These are phyloP conservation scores for Leishmania tropica DNA, from an alignment of 208 protist species.

Conservation along the genomic window DNA sequence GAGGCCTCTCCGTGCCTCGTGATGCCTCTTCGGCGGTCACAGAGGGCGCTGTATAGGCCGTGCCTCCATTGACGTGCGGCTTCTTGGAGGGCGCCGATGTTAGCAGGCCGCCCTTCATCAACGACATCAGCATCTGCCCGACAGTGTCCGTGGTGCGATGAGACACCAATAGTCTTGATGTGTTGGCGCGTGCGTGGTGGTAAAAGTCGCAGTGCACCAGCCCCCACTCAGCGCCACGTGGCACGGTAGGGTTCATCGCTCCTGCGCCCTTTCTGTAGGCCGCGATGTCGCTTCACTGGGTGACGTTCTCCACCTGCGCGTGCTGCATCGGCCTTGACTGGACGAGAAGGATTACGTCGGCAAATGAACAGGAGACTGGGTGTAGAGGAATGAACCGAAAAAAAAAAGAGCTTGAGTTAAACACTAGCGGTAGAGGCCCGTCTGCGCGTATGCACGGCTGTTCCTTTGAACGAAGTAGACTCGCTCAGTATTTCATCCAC, in stretches of 20 bases:
- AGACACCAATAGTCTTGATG: constrained; percentile 12
- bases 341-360: not conserved
- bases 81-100: not conserved
- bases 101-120: not conserved
- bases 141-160: constrained; percentile 10
- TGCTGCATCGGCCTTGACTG: not conserved
- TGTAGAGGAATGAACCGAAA: not conserved
- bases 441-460: not conserved
- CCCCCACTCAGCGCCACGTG: not conserved
- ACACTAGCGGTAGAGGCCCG: not conserved
- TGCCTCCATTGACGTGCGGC: not conserved
- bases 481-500: not conserved
- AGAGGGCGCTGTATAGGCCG: not conserved
- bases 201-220: constrained; percentile 14
- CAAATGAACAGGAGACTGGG: not conserved
- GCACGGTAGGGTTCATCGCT: not conserved
- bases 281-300: not conserved
- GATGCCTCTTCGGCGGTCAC: too few relatives aligned
- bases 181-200: constrained; percentile 10
- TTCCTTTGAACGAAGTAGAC: not conserved
- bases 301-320: too few relatives aligned
- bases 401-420: too few relatives aligned
- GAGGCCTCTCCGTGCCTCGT: not conserved
- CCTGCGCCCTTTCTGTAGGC: not conserved
- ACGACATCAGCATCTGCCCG: constrained; percentile 8